Conservation (phyloP, 768 basidiomycete species). For the Pulveroboletus sp. region DNA sequence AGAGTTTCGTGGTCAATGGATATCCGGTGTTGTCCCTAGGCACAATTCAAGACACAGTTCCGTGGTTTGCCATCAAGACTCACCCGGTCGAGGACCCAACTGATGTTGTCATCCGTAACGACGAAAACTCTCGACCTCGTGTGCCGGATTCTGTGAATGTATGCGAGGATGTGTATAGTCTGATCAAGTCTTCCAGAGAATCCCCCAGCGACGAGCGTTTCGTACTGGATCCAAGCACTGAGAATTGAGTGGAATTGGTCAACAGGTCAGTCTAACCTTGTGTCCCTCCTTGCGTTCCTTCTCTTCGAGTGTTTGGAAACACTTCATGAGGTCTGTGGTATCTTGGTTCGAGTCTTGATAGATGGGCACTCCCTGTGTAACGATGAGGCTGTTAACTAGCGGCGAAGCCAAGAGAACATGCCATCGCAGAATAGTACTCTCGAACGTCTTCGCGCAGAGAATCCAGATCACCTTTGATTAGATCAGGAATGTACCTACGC, state of each 20-base stretch:
- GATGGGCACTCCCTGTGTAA: constrained; percentile 61
- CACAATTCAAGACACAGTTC: not conserved
- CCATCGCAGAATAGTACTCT: constrained; percentile 60
- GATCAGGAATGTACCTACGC: constrained; percentile 69
- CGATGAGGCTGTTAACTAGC: not conserved
- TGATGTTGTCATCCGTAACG: constrained; percentile 87
- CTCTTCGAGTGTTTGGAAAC: constrained; percentile 59
- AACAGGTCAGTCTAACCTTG: constrained; percentile 30
- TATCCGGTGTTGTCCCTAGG: constrained; percentile 81
- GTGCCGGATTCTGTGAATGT: constrained; percentile 76
- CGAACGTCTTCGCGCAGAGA: constrained; percentile 77
- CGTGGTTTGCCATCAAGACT: constrained; percentile 14
- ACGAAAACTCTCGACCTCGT: constrained; percentile 60
- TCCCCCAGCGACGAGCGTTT: constrained; percentile 82
- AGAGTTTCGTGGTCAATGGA: constrained; percentile 67
- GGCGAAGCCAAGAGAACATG: constrained; percentile 28
- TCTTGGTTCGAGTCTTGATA: constrained; percentile 69
- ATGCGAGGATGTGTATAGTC: constrained; percentile 85
- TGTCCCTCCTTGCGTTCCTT: constrained; percentile 45
- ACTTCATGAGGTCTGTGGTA: constrained; percentile 97
- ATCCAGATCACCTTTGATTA: constrained; percentile 94
- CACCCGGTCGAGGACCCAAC: constrained; percentile 84
- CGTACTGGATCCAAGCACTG: constrained; percentile 41
- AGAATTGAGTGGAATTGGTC: not conserved
- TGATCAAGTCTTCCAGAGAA: constrained; percentile 92